phyloP scores from a whole-genome alignment of 768 basidiomycete genomes.

The Psilocybe cyanescens region DNA sequence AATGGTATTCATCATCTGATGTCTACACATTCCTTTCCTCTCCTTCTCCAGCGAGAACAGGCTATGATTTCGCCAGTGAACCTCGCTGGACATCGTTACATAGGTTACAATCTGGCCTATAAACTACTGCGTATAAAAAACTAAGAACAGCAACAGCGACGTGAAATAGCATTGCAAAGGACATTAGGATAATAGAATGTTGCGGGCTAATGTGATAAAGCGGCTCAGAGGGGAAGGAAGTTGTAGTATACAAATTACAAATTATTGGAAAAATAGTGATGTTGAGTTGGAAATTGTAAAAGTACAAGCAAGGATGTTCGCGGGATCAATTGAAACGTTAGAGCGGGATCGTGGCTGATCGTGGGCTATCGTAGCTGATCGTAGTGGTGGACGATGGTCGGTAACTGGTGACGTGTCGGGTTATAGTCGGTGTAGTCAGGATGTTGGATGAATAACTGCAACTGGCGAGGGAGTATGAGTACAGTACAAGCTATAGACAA shows the following conservation, averaged over 20 bases:
- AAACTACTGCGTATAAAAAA: background rate
- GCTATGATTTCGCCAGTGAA: too few relatives aligned
- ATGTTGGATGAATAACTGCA: background rate
- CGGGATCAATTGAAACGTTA: background rate
- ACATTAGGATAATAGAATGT: background rate
- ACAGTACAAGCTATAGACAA: background rate
- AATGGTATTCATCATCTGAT: too few relatives aligned
- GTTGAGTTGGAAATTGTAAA: background rate
- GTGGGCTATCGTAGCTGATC: background rate
- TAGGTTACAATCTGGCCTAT: background rate
- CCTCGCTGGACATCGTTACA: background rate
- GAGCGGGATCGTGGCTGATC: background rate
- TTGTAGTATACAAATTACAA: background rate
- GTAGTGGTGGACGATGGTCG: background rate
- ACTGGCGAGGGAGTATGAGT: background rate
- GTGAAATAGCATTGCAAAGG: background rate
- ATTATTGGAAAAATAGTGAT: background rate
- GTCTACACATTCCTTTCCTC: too few relatives aligned
- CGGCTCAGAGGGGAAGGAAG: background rate
- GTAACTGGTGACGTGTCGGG: background rate
- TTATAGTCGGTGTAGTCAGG: background rate
- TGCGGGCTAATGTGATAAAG: background rate
- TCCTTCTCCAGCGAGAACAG: too few relatives aligned
- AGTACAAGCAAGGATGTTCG: background rate
- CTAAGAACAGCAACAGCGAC: background rate